Conservation (phyloP, 2,329 filamentous ascomycete species). For the Ophiosphaerella herpotricha region DNA sequence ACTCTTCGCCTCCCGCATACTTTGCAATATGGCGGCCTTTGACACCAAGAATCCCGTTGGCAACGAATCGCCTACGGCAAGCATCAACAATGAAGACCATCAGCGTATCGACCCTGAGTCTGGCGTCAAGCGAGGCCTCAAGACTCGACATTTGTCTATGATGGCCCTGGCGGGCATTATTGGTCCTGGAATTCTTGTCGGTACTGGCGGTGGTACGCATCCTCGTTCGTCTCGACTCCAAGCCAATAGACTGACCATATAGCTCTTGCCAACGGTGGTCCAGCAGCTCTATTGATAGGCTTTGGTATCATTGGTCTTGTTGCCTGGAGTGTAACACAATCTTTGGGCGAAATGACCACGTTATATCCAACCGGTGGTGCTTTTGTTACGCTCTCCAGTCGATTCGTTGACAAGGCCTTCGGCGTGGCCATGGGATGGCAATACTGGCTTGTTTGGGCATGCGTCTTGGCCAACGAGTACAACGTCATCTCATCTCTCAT, state of each 20-base stretch:
- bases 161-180: slow-evolving; percentile 57
- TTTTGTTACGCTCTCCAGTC: slow-evolving; percentile 71
- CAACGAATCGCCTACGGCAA: slow-evolving; percentile 21
- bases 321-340: slow-evolving; percentile 71
- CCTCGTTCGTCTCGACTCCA: too few relatives aligned
- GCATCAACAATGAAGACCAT: slow-evolving; percentile 33
- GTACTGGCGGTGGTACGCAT: slow-evolving; percentile 60
- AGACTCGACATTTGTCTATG: slow-evolving; percentile 70
- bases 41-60: slow-evolving; percentile 23
- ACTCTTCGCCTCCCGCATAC: neutral
- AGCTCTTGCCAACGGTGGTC: slow-evolving; percentile 70
- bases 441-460: slow-evolving; percentile 63
- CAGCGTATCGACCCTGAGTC: slow-evolving; percentile 60
- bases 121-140: slow-evolving; percentile 71
- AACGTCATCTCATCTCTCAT: slow-evolving; percentile 70
- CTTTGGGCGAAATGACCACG: slow-evolving; percentile 74
- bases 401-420: slow-evolving; percentile 54
- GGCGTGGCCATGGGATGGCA: slow-evolving; percentile 38
- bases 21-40: slow-evolving; percentile 22
- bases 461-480: slow-evolving; percentile 71
- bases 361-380: slow-evolving; percentile 72
- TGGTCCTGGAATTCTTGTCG: slow-evolving; percentile 73
- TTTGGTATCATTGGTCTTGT: slow-evolving; percentile 76
- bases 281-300: slow-evolving; percentile 72
- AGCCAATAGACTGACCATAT: too few relatives aligned